phyloP scores from a whole-genome alignment of 192 early-diverging fungal species.

The Podila horticola region DNA sequence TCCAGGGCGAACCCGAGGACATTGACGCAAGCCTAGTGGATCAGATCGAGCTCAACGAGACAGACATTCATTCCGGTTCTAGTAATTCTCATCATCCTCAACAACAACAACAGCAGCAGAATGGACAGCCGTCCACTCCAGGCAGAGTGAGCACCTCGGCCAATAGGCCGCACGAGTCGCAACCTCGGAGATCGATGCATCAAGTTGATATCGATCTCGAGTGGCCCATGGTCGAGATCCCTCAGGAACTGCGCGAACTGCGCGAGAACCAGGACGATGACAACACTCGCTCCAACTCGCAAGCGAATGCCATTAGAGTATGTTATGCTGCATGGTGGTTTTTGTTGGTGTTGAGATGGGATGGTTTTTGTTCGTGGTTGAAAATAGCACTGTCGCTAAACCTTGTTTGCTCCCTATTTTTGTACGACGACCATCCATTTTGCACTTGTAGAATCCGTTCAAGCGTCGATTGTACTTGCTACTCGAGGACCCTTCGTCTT shows the following conservation, averaged over 20 bases:
- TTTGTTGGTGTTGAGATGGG: too few species aligned
- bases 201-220: conserved; percentile 24
- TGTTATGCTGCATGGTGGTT: neutral
- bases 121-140: neutral
- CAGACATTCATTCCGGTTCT: neutral
- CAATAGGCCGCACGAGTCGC: neutral
- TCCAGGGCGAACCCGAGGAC: conserved; percentile 24
- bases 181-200: conserved; percentile 22
- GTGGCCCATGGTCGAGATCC: conserved; percentile 44
- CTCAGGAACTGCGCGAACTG: conserved; percentile 29
- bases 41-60: conserved; percentile 11
- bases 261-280: conserved; percentile 11
- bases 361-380: neutral
- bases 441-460: conserved; percentile 15
- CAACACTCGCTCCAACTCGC: conserved; percentile 27
- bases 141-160: neutral
- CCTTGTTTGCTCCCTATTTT: neutral
- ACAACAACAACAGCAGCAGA: neutral
- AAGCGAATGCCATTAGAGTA: conserved; percentile 44
- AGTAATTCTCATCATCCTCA: neutral
- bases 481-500: conserved; percentile 79
- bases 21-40: conserved; percentile 17
- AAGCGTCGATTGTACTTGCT: conserved; percentile 71
- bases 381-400: neutral
- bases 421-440: conserved; percentile 3